phyloP scores from a whole-genome alignment of 2,329 filamentous ascomycete genomes.

The Curvularia verruculosa region DNA sequence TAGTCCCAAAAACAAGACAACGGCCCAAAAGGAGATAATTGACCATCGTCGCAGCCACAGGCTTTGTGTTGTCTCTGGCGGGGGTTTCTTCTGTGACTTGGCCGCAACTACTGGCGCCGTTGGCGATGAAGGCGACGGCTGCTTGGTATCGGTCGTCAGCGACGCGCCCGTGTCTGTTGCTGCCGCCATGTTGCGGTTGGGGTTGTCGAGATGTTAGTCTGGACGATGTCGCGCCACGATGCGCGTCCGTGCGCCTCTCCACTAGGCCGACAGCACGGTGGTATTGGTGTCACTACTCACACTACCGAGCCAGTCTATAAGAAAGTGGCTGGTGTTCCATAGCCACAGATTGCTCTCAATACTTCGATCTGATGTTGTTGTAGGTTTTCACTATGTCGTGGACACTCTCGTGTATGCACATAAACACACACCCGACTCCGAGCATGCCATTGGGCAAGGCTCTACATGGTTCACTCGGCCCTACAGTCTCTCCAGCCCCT shows the following conservation, averaged over 20 bases:
- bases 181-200: conserved; percentile 38
- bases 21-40: conserved; percentile 87
- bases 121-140: conserved; percentile 3
- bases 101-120: conserved; percentile 6
- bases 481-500: not conserved
- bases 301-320: not conserved
- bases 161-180: conserved; percentile 31
- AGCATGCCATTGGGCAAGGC: not conserved
- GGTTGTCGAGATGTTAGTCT: conserved; percentile 24
- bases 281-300: not conserved
- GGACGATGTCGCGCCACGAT: conserved; percentile 13
- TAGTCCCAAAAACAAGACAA: conserved; percentile 81
- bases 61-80: conserved; percentile 75
- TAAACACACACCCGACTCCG: too few species aligned
- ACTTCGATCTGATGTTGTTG: fast-evolving
- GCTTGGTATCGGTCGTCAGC: conserved; percentile 15
- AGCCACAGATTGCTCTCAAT: too few species aligned
- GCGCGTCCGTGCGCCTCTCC: conserved; percentile 16
- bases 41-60: conserved; percentile 73
- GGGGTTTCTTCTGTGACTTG: conserved; percentile 56
- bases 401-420: not conserved
- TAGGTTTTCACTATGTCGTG: too few species aligned
- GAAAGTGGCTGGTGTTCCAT: too few species aligned
- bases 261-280: not conserved
- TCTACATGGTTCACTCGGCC: not conserved